phyloP scores from a whole-genome alignment of 2,329 filamentous ascomycete genomes.

The Harringtonia lauricola region DNA sequence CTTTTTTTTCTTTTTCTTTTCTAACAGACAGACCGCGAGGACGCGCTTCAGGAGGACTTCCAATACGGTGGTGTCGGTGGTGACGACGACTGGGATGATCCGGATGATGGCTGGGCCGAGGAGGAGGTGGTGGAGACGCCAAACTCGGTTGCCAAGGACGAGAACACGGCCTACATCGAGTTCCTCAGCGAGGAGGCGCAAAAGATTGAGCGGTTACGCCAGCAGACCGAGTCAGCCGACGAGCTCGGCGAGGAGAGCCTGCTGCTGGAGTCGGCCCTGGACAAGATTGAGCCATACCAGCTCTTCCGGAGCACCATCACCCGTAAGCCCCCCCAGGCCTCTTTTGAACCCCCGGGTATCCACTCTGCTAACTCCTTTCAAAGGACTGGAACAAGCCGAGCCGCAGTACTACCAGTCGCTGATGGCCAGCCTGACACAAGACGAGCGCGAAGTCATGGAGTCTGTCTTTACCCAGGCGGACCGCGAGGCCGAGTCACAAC shows the following conservation, averaged over 20 bases:
- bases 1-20: not conserved
- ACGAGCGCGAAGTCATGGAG: slow-evolving; percentile 75
- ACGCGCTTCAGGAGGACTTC: slow-evolving; percentile 82
- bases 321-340: slow-evolving; percentile 47
- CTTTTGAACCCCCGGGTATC: not conserved
- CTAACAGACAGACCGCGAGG: slow-evolving; percentile 59
- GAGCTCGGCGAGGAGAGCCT: slow-evolving; percentile 89
- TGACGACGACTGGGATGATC: slow-evolving; percentile 72
- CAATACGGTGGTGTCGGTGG: slow-evolving; percentile 58
- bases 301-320: slow-evolving; percentile 75
- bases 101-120: slow-evolving; percentile 72
- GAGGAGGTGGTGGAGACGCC: slow-evolving; percentile 58
- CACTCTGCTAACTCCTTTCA: slow-evolving; percentile 5
- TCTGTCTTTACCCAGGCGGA: slow-evolving; percentile 63
- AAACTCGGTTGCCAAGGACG: slow-evolving; percentile 54
- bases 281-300: slow-evolving; percentile 89
- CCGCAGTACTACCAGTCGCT: slow-evolving; percentile 78
- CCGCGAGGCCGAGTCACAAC: slow-evolving; percentile 14
- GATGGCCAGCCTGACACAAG: slow-evolving; percentile 64
- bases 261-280: slow-evolving; percentile 81
- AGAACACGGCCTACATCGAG: slow-evolving; percentile 88
- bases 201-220: slow-evolving; percentile 62
- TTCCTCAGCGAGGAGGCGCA: slow-evolving; percentile 91
- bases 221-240: slow-evolving; percentile 63
- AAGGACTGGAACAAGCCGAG: slow-evolving; percentile 85